These are phyloP conservation scores for Aspergillus pseudoglaucus DNA, from an alignment of 2,329 filamentous ascomycete genomes.

Conservation along the genomic window DNA sequence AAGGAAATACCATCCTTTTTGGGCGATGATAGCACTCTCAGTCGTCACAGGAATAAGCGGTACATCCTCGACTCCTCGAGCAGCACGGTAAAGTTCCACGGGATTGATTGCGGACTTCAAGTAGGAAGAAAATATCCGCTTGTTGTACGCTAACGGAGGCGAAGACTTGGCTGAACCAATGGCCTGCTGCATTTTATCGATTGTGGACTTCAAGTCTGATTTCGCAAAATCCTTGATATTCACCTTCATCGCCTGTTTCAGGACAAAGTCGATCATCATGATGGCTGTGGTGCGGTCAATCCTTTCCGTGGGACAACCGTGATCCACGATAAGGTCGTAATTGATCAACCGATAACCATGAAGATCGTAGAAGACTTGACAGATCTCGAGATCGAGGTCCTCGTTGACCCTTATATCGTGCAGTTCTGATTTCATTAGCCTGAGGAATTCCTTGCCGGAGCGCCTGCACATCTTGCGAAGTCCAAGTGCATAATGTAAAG, in stretches of 20 bases:
- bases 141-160: constrained; percentile 77
- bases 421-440: constrained; percentile 80
- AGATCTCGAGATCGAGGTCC: constrained; percentile 79
- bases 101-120: constrained; percentile 81
- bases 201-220: constrained; percentile 79
- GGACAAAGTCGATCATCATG: constrained; percentile 75
- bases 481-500: constrained; percentile 77
- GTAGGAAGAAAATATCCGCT: constrained; percentile 72
- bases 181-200: constrained; percentile 87
- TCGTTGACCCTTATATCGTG: constrained; percentile 68
- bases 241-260: constrained; percentile 72
- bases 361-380: constrained; percentile 76
- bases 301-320: constrained; percentile 69
- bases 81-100: constrained; percentile 68
- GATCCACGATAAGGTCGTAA: constrained; percentile 65
- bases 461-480: constrained; percentile 77
- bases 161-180: constrained; percentile 71
- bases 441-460: constrained; percentile 81
- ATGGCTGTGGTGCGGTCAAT: constrained; percentile 75
- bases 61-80: constrained; percentile 69
- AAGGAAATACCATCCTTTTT: constrained; percentile 86
- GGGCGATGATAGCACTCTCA: constrained; percentile 64
- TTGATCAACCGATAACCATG: constrained; percentile 72
- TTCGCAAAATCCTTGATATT: constrained; percentile 87
- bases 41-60: constrained; percentile 64